Conservation (phyloP, 1,139 yeast species). For the Hansenula sp. region DNA sequence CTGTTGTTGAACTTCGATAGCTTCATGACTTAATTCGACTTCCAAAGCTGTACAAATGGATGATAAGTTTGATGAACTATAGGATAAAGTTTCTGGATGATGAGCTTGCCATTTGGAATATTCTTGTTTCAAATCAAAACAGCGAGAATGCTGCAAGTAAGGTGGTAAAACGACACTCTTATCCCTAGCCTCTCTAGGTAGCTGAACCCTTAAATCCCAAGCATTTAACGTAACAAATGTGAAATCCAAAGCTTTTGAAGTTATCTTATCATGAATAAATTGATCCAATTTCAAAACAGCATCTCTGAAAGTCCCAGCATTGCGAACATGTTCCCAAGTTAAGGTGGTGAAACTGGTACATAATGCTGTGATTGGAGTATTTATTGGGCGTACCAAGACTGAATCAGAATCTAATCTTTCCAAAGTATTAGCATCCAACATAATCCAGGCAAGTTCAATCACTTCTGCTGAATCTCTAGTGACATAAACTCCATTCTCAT, state of each 20-base stretch:
- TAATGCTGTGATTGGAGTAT: constrained; percentile 64
- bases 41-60: constrained; percentile 59
- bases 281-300: constrained; percentile 54
- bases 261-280: constrained; percentile 41
- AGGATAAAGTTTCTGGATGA: constrained; percentile 58
- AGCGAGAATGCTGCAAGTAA: constrained; percentile 70
- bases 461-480: constrained; percentile 64
- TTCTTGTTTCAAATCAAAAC: constrained; percentile 75
- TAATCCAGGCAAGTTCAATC: constrained; percentile 63
- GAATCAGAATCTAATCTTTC: constrained; percentile 36
- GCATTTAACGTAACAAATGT: constrained; percentile 65
- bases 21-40: constrained; percentile 33
- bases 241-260: constrained; percentile 47
- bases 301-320: constrained; percentile 51
- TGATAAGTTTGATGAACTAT: constrained; percentile 43
- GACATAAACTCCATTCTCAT: constrained; percentile 56
- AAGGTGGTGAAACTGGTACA: constrained; percentile 52
- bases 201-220: constrained; percentile 70
- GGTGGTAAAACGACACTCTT: constrained; percentile 68
- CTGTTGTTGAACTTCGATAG: constrained; percentile 3
- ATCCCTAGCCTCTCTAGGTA: constrained; percentile 80
- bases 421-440: constrained; percentile 32
- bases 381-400: constrained; percentile 55
- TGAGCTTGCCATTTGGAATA: constrained; percentile 68
- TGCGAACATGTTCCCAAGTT: constrained; percentile 62